Percentiles rank a stretch among this genome's conserved stretches.
These are phyloP conservation scores for Artemisia annua DNA, from an alignment of 129 eudicot genomes.

Conservation along the genomic window DNA sequence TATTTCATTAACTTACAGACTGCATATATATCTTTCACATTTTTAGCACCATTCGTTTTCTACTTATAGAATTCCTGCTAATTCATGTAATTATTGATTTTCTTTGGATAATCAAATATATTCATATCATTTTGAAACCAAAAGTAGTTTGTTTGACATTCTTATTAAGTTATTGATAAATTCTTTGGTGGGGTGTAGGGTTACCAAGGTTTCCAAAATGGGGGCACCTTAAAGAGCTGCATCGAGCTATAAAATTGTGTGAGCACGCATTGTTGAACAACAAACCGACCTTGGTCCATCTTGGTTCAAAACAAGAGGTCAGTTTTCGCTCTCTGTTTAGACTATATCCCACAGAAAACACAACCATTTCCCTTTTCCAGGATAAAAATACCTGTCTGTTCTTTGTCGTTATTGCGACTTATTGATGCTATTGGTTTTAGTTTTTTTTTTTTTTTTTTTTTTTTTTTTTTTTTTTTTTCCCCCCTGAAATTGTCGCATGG, in stretches of 20 bases:
- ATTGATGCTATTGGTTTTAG: neutral
- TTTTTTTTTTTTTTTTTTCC: too few species aligned
- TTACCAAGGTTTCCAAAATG: constrained; percentile 89
- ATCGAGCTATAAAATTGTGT: constrained; percentile 77
- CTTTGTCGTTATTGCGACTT: neutral
- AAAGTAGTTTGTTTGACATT: neutral
- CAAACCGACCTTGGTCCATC: constrained; percentile 49
- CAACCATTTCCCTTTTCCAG: too few species aligned
- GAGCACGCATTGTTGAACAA: constrained; percentile 68
- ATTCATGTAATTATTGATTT: too few species aligned
- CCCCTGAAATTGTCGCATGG: constrained; percentile 2
- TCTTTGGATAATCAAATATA: too few species aligned
- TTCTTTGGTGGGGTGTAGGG: constrained; percentile 50
- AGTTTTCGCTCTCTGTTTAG: neutral
- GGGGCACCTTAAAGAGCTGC: constrained; percentile 97
- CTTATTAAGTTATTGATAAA: neutral
- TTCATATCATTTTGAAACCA: neutral
- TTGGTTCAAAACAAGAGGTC: constrained; percentile 82
- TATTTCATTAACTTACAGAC: neutral
- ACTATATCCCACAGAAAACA: too few species aligned
- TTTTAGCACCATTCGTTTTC: neutral
- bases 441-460: too few species aligned
- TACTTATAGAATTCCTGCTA: neutral
- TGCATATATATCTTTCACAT: too few species aligned
- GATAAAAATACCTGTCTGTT: neutral